Evolutionary conservation across 2,329 filamentous ascomycete genomes (phyloP).

Genomic region (Remersonia thermophila): DNA sequence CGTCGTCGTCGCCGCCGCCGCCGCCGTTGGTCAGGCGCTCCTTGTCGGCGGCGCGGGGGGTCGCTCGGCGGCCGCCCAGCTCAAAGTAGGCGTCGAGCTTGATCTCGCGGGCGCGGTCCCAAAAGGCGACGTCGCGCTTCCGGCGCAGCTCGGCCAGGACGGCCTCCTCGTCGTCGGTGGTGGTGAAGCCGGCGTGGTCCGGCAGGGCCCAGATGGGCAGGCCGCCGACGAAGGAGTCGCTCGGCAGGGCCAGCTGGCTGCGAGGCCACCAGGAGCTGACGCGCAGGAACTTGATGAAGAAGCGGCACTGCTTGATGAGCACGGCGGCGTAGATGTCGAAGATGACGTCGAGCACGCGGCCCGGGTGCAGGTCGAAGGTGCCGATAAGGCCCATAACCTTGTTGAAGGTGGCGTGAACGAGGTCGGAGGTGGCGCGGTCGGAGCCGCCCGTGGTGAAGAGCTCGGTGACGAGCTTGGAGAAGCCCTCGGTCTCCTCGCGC

Average conservation of each 20-base stretch:
- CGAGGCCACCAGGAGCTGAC: slow-evolving; percentile 96
- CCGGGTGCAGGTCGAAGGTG: slow-evolving; percentile 93
- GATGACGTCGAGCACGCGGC: slow-evolving; percentile 84
- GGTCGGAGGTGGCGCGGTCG: slow-evolving; percentile 59
- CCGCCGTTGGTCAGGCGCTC: slow-evolving; percentile 31
- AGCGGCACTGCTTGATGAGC: slow-evolving; percentile 81
- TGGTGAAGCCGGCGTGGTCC: slow-evolving; percentile 48
- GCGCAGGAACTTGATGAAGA: slow-evolving; percentile 86
- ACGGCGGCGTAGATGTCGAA: slow-evolving; percentile 91
- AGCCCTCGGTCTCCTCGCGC: slow-evolving; percentile 91
- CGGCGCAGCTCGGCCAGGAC: slow-evolving; percentile 44
- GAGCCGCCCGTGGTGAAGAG: slow-evolving; percentile 79
- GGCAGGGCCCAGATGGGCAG: slow-evolving; percentile 82
- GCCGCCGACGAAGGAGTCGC: slow-evolving; percentile 42
- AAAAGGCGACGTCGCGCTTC: slow-evolving; percentile 63
- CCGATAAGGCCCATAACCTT: slow-evolving; percentile 89
- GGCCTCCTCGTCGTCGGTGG: slow-evolving; percentile 56
- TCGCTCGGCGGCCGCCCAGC: slow-evolving; percentile 59
- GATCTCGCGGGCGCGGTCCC: slow-evolving; percentile 61
- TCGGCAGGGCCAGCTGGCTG: slow-evolving; percentile 33
- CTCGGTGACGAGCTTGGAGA: slow-evolving; percentile 90
- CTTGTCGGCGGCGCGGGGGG: slow-evolving; percentile 38
- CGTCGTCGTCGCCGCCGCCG: slow-evolving; percentile 32
- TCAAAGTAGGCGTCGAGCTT: slow-evolving; percentile 84
- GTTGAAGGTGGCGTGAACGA: slow-evolving; percentile 78